Evolutionary conservation across 1,284 basidiomycete species (phyloP).

Genomic region (Trichosporon sp.): DNA sequence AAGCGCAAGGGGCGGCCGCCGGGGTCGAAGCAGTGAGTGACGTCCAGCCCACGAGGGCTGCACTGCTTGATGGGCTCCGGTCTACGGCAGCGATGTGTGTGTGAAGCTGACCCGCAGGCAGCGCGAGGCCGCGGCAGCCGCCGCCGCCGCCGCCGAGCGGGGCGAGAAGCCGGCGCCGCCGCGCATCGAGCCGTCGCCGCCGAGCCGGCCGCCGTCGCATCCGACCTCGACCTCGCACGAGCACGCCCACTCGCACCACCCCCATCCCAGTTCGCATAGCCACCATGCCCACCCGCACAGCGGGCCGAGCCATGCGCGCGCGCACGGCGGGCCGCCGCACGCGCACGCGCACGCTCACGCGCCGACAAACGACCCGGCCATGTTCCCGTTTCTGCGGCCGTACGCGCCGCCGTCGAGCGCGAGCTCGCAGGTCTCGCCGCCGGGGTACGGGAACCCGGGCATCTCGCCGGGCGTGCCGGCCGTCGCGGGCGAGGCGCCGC

Average conservation of each 20-base stretch:
- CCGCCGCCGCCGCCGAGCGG: neutral
- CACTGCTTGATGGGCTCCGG: neutral
- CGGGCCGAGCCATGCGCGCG: neutral
- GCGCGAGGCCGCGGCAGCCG: neutral
- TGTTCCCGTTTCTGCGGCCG: neutral
- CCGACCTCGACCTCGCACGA: neutral
- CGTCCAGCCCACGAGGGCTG: neutral
- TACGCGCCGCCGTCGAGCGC: neutral
- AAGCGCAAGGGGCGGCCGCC: conserved; percentile 28
- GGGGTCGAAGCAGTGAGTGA: conserved; percentile 10
- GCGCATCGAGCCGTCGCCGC: neutral
- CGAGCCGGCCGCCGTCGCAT: neutral
- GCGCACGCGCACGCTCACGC: neutral
- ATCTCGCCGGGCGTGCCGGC: neutral
- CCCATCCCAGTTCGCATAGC: neutral
- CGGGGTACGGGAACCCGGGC: neutral
- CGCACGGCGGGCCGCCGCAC: neutral
- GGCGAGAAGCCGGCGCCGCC: neutral
- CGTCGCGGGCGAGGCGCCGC: neutral
- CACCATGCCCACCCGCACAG: neutral
- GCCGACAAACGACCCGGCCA: neutral
- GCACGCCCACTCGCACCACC: neutral
- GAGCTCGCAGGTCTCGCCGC: neutral
- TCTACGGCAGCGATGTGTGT: neutral
- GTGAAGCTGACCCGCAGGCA: conserved; percentile 3